Base-by-base conservation (phyloP, 1,284 basidiomycete genomes). In the Cryptococcus deneoformans region DNA sequence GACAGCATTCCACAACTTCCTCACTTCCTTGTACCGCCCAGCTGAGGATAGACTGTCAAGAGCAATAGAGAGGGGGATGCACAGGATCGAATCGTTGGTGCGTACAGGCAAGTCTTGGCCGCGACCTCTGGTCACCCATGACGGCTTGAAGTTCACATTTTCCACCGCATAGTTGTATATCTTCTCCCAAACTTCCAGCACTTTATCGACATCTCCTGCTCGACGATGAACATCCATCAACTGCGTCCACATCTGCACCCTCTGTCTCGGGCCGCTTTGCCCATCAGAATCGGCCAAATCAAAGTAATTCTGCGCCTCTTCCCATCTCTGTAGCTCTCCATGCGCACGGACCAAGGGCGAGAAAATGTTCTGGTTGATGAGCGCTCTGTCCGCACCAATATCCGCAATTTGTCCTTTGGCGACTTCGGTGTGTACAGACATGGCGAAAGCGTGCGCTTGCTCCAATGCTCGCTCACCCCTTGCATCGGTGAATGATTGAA, bases 1-100 rank as follows among this genome's bases (percentile, higher is more conserved):
- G 49, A 90, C 83, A 36, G 79, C 71, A 14, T 80, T 77, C 94
- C 95, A 98, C 0, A 84, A 79, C 10, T 76, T 71, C 16, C 86
- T 83, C 43, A 96, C 83, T 56, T 87, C 83, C 7, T 73, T 62
- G 68, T 90, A 86, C 42, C 79, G 73, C 1, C 87, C 88, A 0
- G 83, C 83, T 1, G 80, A 77, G 3, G 90, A 90, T 42, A 93
- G 77, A 3, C 85, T 83, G 65, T 91, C 86, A 61, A 97, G 85
- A 72, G 88, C 88, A 65, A 93, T 88, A 10, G 92, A 92, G 0
- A 93, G 89, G 0, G 94, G 89, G 49, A 88, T 75, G 64, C 86
- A 89, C 49, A 96, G 81, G 12, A 87, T 72, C 66, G 86, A 86
- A 14, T 63, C 62, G 38, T 57, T 53, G 10, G 34, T 58, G 45